Evolutionary conservation across 192 early-diverging fungal genomes (phyloP), one percentile per base, ranked within the genome.

Genomic region (Rhizoclosmatium globosum): DNA sequence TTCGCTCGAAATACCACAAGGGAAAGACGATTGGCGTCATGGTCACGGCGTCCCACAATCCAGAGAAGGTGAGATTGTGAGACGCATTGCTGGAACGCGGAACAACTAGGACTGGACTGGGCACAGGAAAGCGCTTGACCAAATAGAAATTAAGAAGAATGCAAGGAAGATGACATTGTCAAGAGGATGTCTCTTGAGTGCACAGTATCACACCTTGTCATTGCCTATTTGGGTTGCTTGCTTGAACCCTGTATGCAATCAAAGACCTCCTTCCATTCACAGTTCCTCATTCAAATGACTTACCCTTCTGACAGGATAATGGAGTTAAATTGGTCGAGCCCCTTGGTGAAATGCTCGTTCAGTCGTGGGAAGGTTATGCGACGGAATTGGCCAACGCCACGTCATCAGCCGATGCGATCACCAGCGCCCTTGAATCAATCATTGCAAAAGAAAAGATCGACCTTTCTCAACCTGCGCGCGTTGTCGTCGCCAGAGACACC

Each of bases 41-140:
- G 98, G 91, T 99, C 75, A 99, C 98, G 58, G 98, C 98, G 45
- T 98, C 97, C 42, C 98, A 99, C 87, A 99, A 99, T 85, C 94
- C 95, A 61, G 96, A 94, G 84, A 82, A 81, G 74, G 94, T 94
- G 86, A 31, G 31, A 31, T 31, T 31, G 31, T 31, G 31, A 19
- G 62, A 19, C 62, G 9, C 39, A 13, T 31, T 31, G 31, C 31
- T 31, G 31, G 31, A 31, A 31, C 31, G 31, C 31, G 31, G 31
- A 31, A 31, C 31, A 31, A 31, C 31, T 31, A 31, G 31, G 31
- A 31, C 31, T 31, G 31, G 31, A 31, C 31, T 31, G 31, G 31
- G 0, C 31, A 31, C 31, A 31, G 31, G 31, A 31, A 31, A 31
- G 31, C 31, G 31, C 31, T 31, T 31, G 31, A 31, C 31, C 31